A percentile compares a stretch with the other conserved stretches of the same genome.
phyloP scores from a whole-genome alignment of 495 filamentous ascomycete genomes.

The Chaetomium fimeti region DNA sequence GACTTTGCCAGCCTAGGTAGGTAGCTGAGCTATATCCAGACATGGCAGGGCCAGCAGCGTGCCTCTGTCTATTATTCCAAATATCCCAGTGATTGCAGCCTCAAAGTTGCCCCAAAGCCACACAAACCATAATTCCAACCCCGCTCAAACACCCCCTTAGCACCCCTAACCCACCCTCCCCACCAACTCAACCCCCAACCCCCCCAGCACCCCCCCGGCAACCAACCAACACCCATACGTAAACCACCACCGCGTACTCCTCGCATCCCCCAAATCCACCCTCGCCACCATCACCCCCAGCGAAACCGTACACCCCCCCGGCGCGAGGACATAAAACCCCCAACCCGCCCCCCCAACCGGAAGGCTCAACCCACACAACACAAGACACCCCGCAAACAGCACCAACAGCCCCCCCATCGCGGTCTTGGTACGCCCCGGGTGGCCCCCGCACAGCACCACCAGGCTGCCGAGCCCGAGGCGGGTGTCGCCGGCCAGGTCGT shows the following conservation, averaged over 20 bases:
- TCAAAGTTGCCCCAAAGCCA: too few relatives aligned
- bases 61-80: too few relatives aligned
- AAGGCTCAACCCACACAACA: constrained; percentile 20
- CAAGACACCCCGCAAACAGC: background rate
- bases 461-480: constrained; percentile 40
- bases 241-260: constrained; percentile 47
- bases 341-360: background rate
- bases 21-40: too few relatives aligned
- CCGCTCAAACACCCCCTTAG: too few relatives aligned
- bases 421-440: constrained; percentile 27
- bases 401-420: constrained; percentile 30
- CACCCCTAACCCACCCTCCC: background rate
- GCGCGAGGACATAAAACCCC: constrained; percentile 28
- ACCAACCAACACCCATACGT: constrained; percentile 39
- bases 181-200: background rate
- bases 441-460: constrained; percentile 41
- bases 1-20: too few relatives aligned
- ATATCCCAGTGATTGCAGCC: too few relatives aligned
- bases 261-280: constrained; percentile 40
- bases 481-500: constrained; percentile 41
- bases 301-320: constrained; percentile 32
- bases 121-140: too few relatives aligned
- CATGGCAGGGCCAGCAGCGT: too few relatives aligned
- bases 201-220: constrained; percentile 15
- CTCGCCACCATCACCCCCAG: constrained; percentile 40